These are phyloP conservation scores for Solanum habrochaites DNA, from an alignment of 257 asterid species.

Conservation along the genomic window DNA sequence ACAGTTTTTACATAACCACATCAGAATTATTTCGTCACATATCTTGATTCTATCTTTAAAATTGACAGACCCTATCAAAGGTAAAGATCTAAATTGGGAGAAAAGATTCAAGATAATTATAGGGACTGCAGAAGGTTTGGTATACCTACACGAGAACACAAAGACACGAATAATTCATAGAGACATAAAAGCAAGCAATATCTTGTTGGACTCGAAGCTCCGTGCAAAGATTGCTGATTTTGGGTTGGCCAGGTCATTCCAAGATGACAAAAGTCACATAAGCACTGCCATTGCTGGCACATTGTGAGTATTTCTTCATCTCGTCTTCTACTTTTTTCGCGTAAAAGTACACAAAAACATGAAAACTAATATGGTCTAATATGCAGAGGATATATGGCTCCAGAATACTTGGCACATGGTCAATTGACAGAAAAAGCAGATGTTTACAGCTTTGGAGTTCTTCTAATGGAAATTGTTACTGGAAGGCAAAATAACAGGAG, in stretches of 20 bases:
- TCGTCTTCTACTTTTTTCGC: neutral
- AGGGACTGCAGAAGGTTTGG: slow-evolving; percentile 35
- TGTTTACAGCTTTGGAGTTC: slow-evolving; percentile 33
- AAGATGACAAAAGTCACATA: slow-evolving; percentile 38
- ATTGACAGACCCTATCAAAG: slow-evolving; percentile 17
- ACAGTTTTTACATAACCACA: neutral
- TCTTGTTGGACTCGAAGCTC: slow-evolving; percentile 24
- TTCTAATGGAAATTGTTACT: slow-evolving; percentile 20
- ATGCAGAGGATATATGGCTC: slow-evolving; percentile 42
- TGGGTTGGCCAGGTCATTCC: slow-evolving; percentile 37
- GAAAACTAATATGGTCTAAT: neutral
- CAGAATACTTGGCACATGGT: slow-evolving; percentile 34
- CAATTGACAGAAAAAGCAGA: slow-evolving; percentile 31
- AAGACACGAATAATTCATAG: slow-evolving; percentile 22
- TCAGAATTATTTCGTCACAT: neutral
- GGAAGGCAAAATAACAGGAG: slow-evolving; percentile 25
- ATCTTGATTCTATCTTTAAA: neutral
- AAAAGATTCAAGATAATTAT: slow-evolving; percentile 30
- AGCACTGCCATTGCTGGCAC: slow-evolving; percentile 44
- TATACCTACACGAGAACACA: slow-evolving; percentile 33
- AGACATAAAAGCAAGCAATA: slow-evolving; percentile 37
- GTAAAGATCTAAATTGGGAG: slow-evolving; percentile 35
- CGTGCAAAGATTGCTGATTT: slow-evolving; percentile 37
- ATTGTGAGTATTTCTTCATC: slow-evolving; percentile 5
- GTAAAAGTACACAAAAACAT: neutral